Evolutionary conservation across 345 rosid genomes (phyloP).

Genomic region (Cardamine occulta): DNA sequence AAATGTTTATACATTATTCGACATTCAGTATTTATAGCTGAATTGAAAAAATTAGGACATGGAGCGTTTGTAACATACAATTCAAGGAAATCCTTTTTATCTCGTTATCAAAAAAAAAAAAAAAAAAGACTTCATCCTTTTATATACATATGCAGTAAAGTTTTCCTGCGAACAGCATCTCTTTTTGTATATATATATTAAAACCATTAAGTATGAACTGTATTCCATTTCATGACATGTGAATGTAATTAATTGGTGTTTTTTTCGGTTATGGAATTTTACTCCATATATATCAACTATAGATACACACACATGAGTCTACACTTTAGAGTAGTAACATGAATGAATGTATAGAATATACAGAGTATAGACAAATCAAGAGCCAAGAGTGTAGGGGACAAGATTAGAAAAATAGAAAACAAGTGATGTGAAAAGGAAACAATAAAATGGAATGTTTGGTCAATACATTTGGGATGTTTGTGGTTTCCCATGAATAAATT

Average conservation of each 20-base stretch:
- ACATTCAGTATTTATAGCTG: not conserved
- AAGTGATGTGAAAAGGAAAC: slow-evolving; percentile 43
- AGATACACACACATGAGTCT: not conserved
- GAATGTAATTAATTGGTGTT: not conserved
- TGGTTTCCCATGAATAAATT: slow-evolving; percentile 41
- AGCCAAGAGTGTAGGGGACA: slow-evolving; percentile 44
- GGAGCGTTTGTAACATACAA: not conserved
- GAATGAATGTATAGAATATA: slow-evolving; percentile 29
- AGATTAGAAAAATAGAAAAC: slow-evolving; percentile 24
- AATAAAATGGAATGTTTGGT: slow-evolving; percentile 44
- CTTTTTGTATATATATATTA: not conserved
- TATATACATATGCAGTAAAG: not conserved
- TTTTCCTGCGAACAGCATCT: not conserved
- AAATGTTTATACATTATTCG: not conserved
- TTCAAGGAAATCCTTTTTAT: not conserved
- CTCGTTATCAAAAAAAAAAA: not conserved
- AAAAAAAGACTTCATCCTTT: not conserved
- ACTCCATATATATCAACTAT: slow-evolving; percentile 5
- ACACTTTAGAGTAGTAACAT: not conserved
- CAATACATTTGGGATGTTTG: slow-evolving; percentile 47
- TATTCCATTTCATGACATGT: slow-evolving; percentile 7
- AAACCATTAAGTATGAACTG: slow-evolving; percentile 7
- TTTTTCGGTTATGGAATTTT: not conserved
- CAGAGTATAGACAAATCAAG: slow-evolving; percentile 34
- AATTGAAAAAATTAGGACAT: not conserved